A percentile compares a stretch with the other conserved stretches of the same genome.
Evolutionary conservation across 208 protist genomes (phyloP).

Genomic region (Trypanosoma rangeli): DNA sequence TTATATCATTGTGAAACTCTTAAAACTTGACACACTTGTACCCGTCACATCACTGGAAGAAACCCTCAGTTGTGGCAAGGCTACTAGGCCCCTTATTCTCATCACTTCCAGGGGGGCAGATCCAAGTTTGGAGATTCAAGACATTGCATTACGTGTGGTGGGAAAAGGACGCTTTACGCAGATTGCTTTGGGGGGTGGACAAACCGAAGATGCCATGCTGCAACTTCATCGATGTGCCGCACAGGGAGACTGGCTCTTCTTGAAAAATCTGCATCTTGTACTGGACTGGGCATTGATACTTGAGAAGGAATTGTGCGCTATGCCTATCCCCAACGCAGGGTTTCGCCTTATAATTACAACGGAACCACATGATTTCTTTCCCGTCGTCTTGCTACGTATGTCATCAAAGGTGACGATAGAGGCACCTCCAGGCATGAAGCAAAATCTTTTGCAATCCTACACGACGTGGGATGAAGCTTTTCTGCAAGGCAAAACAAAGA

Average conservation of each 20-base stretch:
- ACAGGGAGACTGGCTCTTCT: constrained; percentile 91
- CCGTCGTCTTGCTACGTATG: constrained; percentile 92
- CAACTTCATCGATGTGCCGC: constrained; percentile 82
- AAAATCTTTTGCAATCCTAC: constrained; percentile 95
- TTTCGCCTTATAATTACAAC: constrained; percentile 97
- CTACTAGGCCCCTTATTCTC: constrained; percentile 87
- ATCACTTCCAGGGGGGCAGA: constrained; percentile 95
- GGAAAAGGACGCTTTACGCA: constrained; percentile 85
- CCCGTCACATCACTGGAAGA: constrained; percentile 74
- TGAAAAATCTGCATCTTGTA: constrained; percentile 98
- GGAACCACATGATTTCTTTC: constrained; percentile 93
- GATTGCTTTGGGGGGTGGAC: constrained; percentile 95
- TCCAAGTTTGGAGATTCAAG: constrained; percentile 93
- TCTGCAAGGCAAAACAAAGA: constrained; percentile 41
- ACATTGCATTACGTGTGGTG: constrained; percentile 69
- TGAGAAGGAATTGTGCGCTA: constrained; percentile 91
- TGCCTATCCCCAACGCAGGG: constrained; percentile 77
- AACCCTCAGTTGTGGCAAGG: constrained; percentile 41
- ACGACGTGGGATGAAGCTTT: constrained; percentile 73
- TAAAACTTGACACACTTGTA: constrained; percentile 74
- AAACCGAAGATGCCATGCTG: constrained; percentile 89
- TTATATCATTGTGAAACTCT: constrained; percentile 50
- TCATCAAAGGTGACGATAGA: constrained; percentile 95
- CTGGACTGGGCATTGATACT: constrained; percentile 91
- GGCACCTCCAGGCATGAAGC: constrained; percentile 94